Evolutionary conservation across 2,329 filamentous ascomycete species (phyloP), one percentile per base, ranked within the genome.

Genomic region (Lecanoromycetidae sp.): DNA sequence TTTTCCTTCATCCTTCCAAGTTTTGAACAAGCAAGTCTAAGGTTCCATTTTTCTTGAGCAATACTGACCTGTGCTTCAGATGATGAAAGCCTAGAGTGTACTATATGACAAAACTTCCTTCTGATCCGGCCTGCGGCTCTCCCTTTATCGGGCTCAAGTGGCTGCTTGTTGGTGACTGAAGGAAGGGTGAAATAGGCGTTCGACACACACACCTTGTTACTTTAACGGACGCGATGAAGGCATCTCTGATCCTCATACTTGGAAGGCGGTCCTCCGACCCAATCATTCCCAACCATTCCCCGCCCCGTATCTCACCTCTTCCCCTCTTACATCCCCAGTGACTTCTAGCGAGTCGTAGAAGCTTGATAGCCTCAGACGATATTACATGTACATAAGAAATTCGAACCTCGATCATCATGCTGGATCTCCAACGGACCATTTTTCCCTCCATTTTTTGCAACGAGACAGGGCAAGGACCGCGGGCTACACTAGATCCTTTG

Each of bases 61-160:
- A 58, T 45, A 51, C 54, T 62, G 54, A 63, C 57, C 56, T 52
- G 41, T 42, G 40, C 42, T 49, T 3, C 61, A 95, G 87, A 93
- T 96, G 90, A 98, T 96, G 91, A 98, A 94, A 94, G 85, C 85
- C 79, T 80, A 82, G 85, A 79, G 90, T 96, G 91, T 82, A 80
- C 68, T 72, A 80, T 80, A 86, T 94, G 91, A 96, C 74, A 72
- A 65, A 10, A 66, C 74, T 75, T 84, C 74, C 72, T 74, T 71
- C 69, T 74, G 70, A 65, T 68, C 71, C 74, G 72, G 71, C 75
- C 71, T 71, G 70, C 75, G 77, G 84, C 86, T 90, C 88, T 95
- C 83, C 82, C 79, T 78, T 78, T 70, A 75, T 69, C 71, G 80
- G 84, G 88, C 87, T 84, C 66, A 87, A 95, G 91, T 75, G 90